A percentile compares a stretch with the other conserved stretches of the same genome.
Evolutionary conservation across 306 rosid genomes (phyloP).

Genomic region (Malus sieversii): DNA sequence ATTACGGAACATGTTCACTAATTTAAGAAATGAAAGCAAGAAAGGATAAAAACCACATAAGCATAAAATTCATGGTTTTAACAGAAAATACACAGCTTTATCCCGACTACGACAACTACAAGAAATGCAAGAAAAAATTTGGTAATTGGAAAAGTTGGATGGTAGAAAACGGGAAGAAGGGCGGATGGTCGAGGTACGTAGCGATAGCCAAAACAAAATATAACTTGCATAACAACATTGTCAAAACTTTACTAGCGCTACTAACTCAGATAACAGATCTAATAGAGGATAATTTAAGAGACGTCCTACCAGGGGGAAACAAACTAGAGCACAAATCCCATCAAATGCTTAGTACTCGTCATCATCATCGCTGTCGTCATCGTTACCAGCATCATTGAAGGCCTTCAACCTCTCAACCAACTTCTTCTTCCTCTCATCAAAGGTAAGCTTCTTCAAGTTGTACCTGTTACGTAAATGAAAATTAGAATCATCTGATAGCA

Average conservation of each 20-base stretch:
- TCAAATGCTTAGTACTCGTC: slow-evolving; percentile 18
- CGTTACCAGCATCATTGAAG: slow-evolving; percentile 45
- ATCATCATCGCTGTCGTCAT: slow-evolving; percentile 22
- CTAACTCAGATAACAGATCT: not conserved
- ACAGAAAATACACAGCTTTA: too few relatives aligned
- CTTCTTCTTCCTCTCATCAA: slow-evolving; percentile 53
- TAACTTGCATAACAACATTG: not conserved
- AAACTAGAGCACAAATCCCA: not conserved
- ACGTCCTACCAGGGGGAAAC: not conserved
- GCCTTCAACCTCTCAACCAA: slow-evolving; percentile 53
- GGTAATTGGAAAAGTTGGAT: not conserved
- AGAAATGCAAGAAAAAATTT: not conserved
- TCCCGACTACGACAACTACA: too few relatives aligned
- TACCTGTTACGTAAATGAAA: slow-evolving; percentile 19
- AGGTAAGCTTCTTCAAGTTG: slow-evolving; percentile 66
- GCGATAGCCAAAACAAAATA: not conserved
- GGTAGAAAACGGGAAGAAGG: too few relatives aligned
- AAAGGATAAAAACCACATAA: too few relatives aligned
- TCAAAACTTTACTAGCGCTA: slow-evolving; percentile 1
- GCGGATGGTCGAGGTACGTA: too few relatives aligned
- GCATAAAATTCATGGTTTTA: too few relatives aligned
- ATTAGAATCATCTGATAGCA: not conserved
- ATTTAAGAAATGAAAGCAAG: too few relatives aligned
- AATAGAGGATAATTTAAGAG: not conserved
- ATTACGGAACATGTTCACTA: too few relatives aligned